Conservation (phyloP, 169 alveolate species). For the Plasmodium malariae region DNA sequence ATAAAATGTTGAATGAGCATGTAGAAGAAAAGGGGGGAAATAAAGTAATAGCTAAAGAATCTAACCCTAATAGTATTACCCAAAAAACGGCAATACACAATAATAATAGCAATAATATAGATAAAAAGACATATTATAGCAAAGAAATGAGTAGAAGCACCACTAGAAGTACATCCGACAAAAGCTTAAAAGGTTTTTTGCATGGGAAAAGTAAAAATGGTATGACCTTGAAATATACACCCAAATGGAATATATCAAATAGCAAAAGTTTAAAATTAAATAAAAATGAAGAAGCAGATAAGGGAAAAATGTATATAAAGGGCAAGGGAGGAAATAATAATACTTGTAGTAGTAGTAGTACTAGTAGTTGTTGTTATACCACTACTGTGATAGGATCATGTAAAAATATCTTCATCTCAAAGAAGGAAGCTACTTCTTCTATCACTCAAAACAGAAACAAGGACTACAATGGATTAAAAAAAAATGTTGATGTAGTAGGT, state of each 20-base stretch:
- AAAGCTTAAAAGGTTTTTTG: neutral
- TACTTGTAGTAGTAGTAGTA: neutral
- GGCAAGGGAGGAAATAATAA: neutral
- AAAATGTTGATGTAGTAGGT: no score
- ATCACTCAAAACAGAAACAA: no score
- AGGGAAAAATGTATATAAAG: neutral
- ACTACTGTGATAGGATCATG: neutral
- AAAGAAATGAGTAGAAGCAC: neutral
- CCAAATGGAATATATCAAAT: neutral
- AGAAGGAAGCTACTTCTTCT: no score
- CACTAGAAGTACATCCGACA: neutral
- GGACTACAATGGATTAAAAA: no score
- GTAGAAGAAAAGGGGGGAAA: no score
- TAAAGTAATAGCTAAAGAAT: no score
- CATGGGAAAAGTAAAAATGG: neutral
- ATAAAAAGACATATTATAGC: no score
- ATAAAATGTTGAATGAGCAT: no score
- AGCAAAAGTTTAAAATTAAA: neutral
- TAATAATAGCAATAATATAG: no score
- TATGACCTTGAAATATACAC: neutral
- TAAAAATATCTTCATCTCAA: no score
- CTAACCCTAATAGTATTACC: no score
- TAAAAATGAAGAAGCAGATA: neutral
- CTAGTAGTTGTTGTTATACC: neutral
- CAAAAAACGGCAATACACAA: no score